A percentile compares a stretch with the other conserved stretches of the same genome.
Evolutionary conservation across 2,329 filamentous ascomycete species (phyloP).

Genomic region (Grosmannia clavigera): DNA sequence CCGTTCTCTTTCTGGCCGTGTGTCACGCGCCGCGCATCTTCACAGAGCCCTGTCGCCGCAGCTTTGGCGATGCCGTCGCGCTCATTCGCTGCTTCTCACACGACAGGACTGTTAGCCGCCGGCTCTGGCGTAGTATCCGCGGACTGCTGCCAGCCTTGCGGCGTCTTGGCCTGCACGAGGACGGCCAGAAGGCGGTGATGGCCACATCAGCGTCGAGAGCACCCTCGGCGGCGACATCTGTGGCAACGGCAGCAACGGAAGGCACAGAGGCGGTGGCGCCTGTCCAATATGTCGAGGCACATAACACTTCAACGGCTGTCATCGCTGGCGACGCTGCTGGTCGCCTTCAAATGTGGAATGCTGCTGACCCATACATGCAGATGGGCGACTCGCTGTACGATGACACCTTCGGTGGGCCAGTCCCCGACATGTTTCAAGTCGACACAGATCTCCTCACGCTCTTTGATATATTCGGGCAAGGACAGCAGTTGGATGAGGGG

Average conservation of each 20-base stretch:
- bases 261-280: background rate
- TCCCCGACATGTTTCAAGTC: slow-evolving; percentile 10
- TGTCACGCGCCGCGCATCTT: slow-evolving; percentile 30
- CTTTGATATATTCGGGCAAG: slow-evolving; percentile 22
- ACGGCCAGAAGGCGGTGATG: background rate
- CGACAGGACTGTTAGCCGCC: slow-evolving; percentile 19
- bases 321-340: background rate
- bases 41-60: slow-evolving; percentile 21
- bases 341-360: background rate
- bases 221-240: background rate
- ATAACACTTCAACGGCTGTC: background rate
- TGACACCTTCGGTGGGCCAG: background rate
- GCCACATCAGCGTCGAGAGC: background rate
- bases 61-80: slow-evolving; percentile 20
- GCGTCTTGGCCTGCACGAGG: background rate
- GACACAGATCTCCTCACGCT: slow-evolving; percentile 22
- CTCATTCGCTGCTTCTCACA: slow-evolving; percentile 21
- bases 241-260: background rate
- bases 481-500: background rate
- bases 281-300: background rate
- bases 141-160: background rate
- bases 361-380: background rate
- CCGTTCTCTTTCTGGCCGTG: slow-evolving; percentile 29
- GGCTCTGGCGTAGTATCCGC: slow-evolving; percentile 24
- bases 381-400: background rate